Conservation (phyloP, 352 stramenopile genomes). For the Thraustochytrium striatum region DNA sequence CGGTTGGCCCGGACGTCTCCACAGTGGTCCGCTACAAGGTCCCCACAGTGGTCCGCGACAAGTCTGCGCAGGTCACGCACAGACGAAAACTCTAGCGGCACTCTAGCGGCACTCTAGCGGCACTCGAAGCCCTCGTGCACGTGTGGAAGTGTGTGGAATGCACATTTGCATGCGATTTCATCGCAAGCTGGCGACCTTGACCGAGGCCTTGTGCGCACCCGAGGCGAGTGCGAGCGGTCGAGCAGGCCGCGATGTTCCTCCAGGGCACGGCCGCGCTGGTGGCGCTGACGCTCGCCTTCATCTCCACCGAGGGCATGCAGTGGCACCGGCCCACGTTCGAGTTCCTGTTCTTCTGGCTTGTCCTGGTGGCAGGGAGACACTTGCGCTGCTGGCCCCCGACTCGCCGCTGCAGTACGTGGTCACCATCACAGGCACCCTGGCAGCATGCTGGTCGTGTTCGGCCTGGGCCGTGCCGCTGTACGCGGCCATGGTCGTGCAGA, state of each 20-base stretch:
- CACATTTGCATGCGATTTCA: too few species aligned
- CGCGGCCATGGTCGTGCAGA: neutral
- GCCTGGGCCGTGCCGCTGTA: constrained; percentile 21
- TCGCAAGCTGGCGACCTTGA: too few species aligned
- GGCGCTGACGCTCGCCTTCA: neutral
- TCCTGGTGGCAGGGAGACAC: neutral
- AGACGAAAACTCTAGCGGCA: too few species aligned
- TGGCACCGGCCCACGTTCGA: constrained; percentile 33
- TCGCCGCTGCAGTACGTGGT: constrained; percentile 3
- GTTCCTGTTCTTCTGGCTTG: constrained; percentile 7
- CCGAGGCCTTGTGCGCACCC: too few species aligned
- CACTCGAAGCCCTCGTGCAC: too few species aligned
- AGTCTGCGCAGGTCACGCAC: too few species aligned
- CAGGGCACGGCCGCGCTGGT: neutral
- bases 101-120: too few species aligned
- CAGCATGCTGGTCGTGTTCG: constrained; percentile 1
- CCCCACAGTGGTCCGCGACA: too few species aligned
- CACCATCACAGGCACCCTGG: constrained; percentile 1
- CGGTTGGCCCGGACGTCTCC: too few species aligned
- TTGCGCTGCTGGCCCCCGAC: constrained; percentile 2
- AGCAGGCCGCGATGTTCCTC: neutral
- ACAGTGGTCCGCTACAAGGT: too few species aligned
- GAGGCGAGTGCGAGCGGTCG: too few species aligned
- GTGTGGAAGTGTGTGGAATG: too few species aligned
- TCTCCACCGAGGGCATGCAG: constrained; percentile 14